Conservation (phyloP, 768 basidiomycete species). For the Favolaschia claudopus region DNA sequence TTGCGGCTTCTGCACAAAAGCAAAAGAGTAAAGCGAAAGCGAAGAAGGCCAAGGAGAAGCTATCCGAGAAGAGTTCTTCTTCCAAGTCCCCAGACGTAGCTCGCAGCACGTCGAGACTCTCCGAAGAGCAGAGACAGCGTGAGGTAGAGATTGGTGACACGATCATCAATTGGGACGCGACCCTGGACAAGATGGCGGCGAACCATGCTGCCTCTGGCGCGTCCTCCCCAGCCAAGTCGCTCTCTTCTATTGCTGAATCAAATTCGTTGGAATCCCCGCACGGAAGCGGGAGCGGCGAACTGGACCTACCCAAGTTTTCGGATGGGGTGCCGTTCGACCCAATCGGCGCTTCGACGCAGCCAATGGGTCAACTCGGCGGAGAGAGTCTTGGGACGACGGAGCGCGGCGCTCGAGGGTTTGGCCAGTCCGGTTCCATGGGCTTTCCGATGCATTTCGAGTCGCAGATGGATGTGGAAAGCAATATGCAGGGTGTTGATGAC, state of each 20-base stretch:
- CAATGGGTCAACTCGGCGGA: slow-evolving; percentile 18
- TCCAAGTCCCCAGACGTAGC: background rate
- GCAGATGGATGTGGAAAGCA: slow-evolving; percentile 27
- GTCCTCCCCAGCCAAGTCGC: slow-evolving; percentile 22
- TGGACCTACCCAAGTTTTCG: slow-evolving; percentile 21
- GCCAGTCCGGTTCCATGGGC: slow-evolving; percentile 14
- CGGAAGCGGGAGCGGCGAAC: no score
- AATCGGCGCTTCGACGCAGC: slow-evolving; percentile 21
- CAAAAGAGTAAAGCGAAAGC: slow-evolving; percentile 17
- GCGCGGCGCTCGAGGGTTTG: slow-evolving; percentile 19
- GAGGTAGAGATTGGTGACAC: slow-evolving; percentile 4
- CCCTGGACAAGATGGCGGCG: background rate
- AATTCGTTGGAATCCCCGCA: slow-evolving; percentile 23
- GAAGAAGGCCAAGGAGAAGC: background rate
- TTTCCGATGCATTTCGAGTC: slow-evolving; percentile 23
- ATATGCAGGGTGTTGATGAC: slow-evolving; percentile 24
- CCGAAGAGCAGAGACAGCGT: background rate
- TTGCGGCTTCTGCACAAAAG: slow-evolving; percentile 27
- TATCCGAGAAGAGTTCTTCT: no score
- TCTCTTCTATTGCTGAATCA: slow-evolving; percentile 24
- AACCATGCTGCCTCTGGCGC: background rate
- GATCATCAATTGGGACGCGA: slow-evolving; percentile 21
- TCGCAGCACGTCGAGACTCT: background rate
- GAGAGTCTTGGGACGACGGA: slow-evolving; percentile 18
- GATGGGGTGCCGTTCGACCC: slow-evolving; percentile 17